These are phyloP conservation scores for Forsythia viridissima DNA, from an alignment of 257 asterid species.

Conservation along the genomic window DNA sequence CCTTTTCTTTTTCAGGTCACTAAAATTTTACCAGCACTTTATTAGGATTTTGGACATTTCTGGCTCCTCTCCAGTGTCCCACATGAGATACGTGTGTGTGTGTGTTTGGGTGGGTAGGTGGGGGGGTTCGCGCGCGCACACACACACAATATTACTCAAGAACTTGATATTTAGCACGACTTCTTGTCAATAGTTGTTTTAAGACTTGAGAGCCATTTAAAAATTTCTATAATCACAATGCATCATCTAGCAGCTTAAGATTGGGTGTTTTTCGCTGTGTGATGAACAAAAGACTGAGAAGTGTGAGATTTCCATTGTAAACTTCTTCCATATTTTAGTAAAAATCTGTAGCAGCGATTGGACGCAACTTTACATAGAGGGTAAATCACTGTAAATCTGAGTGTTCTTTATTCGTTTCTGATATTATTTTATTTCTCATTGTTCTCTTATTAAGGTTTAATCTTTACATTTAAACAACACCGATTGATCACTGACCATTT, in stretches of 20 bases:
- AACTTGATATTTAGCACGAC: background rate
- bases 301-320: background rate
- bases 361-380: background rate
- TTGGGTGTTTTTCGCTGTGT: background rate
- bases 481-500: background rate
- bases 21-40: background rate
- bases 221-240: background rate
- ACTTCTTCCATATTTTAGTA: background rate
- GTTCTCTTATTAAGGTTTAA: no score
- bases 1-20: background rate
- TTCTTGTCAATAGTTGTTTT: background rate
- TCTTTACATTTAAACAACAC: no score
- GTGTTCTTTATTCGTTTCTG: no score
- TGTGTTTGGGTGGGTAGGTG: no score
- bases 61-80: background rate
- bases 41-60: background rate
- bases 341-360: background rate
- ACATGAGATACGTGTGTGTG: background rate
- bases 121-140: no score
- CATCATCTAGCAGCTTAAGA: background rate
- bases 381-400: background rate
- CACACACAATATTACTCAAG: background rate
- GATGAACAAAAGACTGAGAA: background rate
- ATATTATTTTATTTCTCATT: background rate
- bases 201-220: background rate